Evolutionary conservation across 179 eudicot species (phyloP).

Genomic region (Sideroxylon spinosum): DNA sequence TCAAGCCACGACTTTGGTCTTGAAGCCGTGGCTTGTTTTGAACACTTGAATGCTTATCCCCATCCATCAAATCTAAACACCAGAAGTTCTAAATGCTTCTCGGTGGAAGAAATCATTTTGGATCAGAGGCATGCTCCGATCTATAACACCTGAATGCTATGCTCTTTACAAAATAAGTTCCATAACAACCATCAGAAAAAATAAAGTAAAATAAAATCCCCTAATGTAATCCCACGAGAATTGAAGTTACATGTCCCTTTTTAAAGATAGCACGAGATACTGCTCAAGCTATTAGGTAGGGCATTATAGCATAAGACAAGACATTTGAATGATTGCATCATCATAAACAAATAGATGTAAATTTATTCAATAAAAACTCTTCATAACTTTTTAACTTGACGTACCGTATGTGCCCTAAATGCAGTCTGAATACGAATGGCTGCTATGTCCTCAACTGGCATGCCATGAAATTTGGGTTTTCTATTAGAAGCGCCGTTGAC

Average conservation of each 20-base stretch:
- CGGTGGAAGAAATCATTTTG: no score
- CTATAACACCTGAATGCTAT: no score
- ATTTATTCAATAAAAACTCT: neutral
- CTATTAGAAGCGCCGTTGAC: conserved; percentile 31
- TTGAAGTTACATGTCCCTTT: neutral
- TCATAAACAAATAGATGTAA: neutral
- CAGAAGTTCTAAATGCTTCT: no score
- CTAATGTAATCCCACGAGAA: neutral
- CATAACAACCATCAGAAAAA: neutral
- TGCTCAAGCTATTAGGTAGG: neutral
- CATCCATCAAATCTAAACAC: no score
- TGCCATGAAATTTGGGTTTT: conserved; percentile 20
- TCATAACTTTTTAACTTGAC: neutral
- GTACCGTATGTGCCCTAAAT: conserved; percentile 62
- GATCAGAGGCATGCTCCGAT: no score
- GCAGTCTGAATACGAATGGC: conserved; percentile 82
- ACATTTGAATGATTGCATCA: neutral
- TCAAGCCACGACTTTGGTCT: no score
- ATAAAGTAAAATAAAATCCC: neutral
- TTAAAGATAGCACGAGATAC: neutral
- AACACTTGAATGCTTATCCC: no score
- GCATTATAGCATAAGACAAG: neutral
- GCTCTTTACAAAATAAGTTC: no score
- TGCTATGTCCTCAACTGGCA: conserved; percentile 54
- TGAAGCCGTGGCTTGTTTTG: no score